Evolutionary conservation across 2,329 filamentous ascomycete species (phyloP), one percentile per base, ranked within the genome.

Genomic region (Trichoderma guizhouense): DNA sequence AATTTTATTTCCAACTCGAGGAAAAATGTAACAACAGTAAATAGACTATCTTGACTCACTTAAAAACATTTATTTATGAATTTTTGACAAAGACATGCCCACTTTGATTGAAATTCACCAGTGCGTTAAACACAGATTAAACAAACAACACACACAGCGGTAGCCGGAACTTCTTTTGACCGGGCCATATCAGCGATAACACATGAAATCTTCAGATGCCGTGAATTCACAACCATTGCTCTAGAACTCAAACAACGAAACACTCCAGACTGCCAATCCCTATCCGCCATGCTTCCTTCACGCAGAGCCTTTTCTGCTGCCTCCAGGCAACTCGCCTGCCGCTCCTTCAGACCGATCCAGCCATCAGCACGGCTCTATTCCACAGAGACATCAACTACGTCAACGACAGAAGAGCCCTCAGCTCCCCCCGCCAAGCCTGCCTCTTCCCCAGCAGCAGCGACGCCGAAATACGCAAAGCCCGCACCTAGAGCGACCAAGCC

Each of bases 251-350:
- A 51, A 34, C 57, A 18, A 63, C n/a, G 7, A 5, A n/a, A 14
- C 15, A 24, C n/a, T 12, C 9, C 18, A 63, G 5, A 18, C 3
- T n/a, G 47, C 15, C 51, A 66, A 32, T 26, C 21, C 26, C 28
- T 43, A 7, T 58, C 32, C 36, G 36, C 7, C 70, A 82, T 82
- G 80, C 74, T 79, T 55, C 64, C 75, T 70, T 72, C 76, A 34
- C 77, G 76, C 15, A 73, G 76, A 71, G 61, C 72, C 65, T 70
- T 78, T 67, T 74, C 72, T 18, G 73, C 73, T 43, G 76, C 76
- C 12, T 68, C 74, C 9, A 74, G 76, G 64, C 72, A 72, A 2
- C 69, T 76, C 26, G 24, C 71, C 3, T 53, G 69, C 51, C 69
- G 64, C 55, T 67, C 74, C 51, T 64, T 72, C 43, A 74, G 74